Conservation (phyloP, 2,329 filamentous ascomycete species). For the Fusarium keratoplasticum region DNA sequence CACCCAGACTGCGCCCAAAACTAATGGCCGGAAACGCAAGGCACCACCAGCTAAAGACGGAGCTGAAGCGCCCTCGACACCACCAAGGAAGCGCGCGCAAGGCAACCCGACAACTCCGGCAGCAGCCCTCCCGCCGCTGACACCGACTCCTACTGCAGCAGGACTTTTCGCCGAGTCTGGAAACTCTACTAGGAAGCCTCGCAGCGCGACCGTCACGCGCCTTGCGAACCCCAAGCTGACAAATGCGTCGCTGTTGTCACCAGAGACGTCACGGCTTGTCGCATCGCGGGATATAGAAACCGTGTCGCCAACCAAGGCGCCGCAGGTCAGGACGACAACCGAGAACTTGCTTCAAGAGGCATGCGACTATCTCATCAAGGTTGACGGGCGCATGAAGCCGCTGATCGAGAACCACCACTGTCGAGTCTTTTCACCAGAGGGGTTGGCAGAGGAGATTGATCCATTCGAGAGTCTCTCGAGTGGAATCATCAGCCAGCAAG, state of each 20-base stretch:
- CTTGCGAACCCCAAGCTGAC: constrained; percentile 73
- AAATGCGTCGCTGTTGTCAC: constrained; percentile 79
- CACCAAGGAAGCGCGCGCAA: constrained; percentile 48
- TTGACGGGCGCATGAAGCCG: constrained; percentile 77
- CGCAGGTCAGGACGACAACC: constrained; percentile 64
- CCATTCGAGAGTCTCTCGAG: constrained; percentile 86
- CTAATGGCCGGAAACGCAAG: constrained; percentile 52
- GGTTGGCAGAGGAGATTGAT: constrained; percentile 86
- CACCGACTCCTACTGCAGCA: constrained; percentile 60
- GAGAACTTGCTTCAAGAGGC: constrained; percentile 80
- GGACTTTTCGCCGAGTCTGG: constrained; percentile 52
- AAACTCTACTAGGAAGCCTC: constrained; percentile 52
- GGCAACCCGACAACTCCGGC: constrained; percentile 29
- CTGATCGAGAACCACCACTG: constrained; percentile 83
- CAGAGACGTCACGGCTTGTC: constrained; percentile 73
- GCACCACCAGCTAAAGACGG: constrained; percentile 37
- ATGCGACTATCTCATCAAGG: constrained; percentile 76
- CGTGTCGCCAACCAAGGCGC: constrained; percentile 59
- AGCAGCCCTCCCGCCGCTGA: constrained; percentile 52
- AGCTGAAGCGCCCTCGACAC: constrained; percentile 43
- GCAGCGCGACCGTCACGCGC: constrained; percentile 59
- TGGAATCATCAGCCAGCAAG: constrained; percentile 96
- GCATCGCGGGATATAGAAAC: constrained; percentile 60
- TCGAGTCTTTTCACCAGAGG: constrained; percentile 81
- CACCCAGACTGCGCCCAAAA: constrained; percentile 35